These are phyloP conservation scores for Fusarium oxysporum DNA, from an alignment of 2,329 filamentous ascomycete genomes.

Conservation along the genomic window DNA sequence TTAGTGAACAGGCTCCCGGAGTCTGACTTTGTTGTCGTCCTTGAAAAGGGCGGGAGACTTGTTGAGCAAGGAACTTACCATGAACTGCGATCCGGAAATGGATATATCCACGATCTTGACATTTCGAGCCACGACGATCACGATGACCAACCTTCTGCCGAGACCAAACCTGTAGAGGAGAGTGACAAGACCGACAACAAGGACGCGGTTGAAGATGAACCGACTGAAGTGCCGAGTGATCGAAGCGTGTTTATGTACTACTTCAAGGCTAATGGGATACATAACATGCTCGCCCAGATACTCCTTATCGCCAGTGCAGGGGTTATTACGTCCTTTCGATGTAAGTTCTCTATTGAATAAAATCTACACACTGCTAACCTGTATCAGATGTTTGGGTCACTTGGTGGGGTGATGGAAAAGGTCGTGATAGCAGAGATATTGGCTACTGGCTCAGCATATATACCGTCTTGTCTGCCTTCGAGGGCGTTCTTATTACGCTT, in stretches of 20 bases:
- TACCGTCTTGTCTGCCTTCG: conserved; percentile 37
- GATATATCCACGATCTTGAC: conserved; percentile 53
- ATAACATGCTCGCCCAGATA: conserved; percentile 36
- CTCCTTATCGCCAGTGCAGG: conserved; percentile 31
- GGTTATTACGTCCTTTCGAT: conserved; percentile 41
- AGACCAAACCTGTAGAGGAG: not conserved
- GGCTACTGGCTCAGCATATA: conserved; percentile 49
- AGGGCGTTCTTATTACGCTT: conserved; percentile 41
- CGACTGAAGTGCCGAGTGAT: conserved; percentile 31
- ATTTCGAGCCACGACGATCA: conserved; percentile 44
- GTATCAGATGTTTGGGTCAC: conserved; percentile 46
- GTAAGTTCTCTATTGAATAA: conserved; percentile 21
- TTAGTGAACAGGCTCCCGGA: conserved; percentile 50
- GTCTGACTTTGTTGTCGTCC: conserved; percentile 58
- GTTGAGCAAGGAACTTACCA: conserved; percentile 56
- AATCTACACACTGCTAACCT: not conserved
- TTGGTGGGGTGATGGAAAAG: conserved; percentile 49
- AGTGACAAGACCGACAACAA: not conserved
- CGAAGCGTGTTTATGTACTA: conserved; percentile 47
- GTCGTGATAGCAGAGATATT: conserved; percentile 41
- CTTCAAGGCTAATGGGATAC: conserved; percentile 38
- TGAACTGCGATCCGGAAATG: conserved; percentile 50
- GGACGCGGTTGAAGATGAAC: not conserved
- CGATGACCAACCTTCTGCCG: not conserved
- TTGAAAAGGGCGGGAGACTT: conserved; percentile 54